phyloP scores from a whole-genome alignment of 2,329 filamentous ascomycete species.

The Arachnomyces sp. region DNA sequence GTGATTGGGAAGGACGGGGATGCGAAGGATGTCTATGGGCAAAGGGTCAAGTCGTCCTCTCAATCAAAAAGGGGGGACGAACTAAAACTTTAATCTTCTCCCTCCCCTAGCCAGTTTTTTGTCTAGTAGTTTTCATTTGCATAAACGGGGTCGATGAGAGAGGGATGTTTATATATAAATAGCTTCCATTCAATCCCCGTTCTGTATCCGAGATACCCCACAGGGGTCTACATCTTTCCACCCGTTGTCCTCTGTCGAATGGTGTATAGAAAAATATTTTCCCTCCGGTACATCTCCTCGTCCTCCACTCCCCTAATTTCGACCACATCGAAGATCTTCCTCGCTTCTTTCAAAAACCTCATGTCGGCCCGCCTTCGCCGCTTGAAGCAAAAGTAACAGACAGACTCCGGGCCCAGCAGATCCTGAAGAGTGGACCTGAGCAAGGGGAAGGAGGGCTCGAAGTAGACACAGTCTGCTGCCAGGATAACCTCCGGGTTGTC shows the following conservation, averaged over 20 bases:
- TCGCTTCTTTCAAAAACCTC: slow-evolving; percentile 64
- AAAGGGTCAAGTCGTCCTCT: slow-evolving; percentile 48
- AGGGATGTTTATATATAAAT: neutral
- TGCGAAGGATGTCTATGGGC: slow-evolving; percentile 73
- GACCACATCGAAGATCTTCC: slow-evolving; percentile 56
- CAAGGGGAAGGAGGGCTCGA: slow-evolving; percentile 88
- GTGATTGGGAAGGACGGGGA: slow-evolving; percentile 87
- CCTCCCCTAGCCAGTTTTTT: neutral
- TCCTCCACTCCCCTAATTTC: slow-evolving; percentile 52
- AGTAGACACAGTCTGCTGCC: slow-evolving; percentile 96
- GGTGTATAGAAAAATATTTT: slow-evolving; percentile 32
- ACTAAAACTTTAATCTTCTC: slow-evolving; percentile 26
- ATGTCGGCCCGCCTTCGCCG: slow-evolving; percentile 74
- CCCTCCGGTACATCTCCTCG: slow-evolving; percentile 25
- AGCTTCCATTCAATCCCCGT: neutral
- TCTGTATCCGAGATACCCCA: slow-evolving; percentile 14
- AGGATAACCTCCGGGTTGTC: slow-evolving; percentile 67
- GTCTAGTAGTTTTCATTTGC: neutral
- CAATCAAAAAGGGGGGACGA: slow-evolving; percentile 20
- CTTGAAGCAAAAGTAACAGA: slow-evolving; percentile 92
- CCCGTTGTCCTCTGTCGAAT: slow-evolving; percentile 17
- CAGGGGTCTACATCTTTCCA: slow-evolving; percentile 3
- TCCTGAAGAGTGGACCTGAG: slow-evolving; percentile 69
- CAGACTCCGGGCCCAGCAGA: slow-evolving; percentile 55
- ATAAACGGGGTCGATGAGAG: slow-evolving; percentile 8